Percentiles rank a stretch among this genome's conserved stretches.
Conservation (phyloP, 1,139 yeast species). For the Candida sp. region DNA sequence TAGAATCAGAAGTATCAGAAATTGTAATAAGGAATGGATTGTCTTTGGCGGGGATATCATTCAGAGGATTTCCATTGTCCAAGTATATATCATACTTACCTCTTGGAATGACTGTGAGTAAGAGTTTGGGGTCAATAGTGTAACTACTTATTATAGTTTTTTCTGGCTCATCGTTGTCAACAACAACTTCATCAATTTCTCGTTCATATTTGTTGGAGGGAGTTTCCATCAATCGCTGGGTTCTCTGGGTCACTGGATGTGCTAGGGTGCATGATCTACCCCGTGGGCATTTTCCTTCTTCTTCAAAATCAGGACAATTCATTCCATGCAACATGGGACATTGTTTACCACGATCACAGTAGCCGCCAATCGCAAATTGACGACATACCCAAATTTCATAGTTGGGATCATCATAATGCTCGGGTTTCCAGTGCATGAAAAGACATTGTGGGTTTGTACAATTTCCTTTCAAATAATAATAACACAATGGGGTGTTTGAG, state of each 20-base stretch:
- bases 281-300: conserved; percentile 53
- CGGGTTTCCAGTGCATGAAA: conserved; percentile 43
- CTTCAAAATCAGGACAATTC: conserved; percentile 72
- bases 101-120: conserved; percentile 18
- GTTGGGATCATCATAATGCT: conserved; percentile 34
- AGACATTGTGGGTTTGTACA: conserved; percentile 58
- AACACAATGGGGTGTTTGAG: conserved; percentile 66
- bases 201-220: conserved; percentile 13
- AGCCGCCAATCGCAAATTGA: conserved; percentile 66
- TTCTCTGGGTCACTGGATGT: conserved; percentile 38
- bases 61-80: conserved; percentile 12
- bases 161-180: conserved; percentile 17
- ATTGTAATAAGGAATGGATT: conserved; percentile 18
- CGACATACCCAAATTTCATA: conserved; percentile 54
- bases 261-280: conserved; percentile 45
- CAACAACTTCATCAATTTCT: conserved; percentile 24
- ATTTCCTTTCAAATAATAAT: conserved; percentile 43
- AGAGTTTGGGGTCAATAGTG: conserved; percentile 27
- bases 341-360: conserved; percentile 57
- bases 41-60: conserved; percentile 3
- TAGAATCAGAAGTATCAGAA: conserved; percentile 15
- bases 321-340: conserved; percentile 59
- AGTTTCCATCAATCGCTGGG: conserved; percentile 25
- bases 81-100: conserved; percentile 27
- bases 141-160: conserved; percentile 27